phyloP scores from a whole-genome alignment of 73 alveolate species.

The Halteria grandinella region DNA sequence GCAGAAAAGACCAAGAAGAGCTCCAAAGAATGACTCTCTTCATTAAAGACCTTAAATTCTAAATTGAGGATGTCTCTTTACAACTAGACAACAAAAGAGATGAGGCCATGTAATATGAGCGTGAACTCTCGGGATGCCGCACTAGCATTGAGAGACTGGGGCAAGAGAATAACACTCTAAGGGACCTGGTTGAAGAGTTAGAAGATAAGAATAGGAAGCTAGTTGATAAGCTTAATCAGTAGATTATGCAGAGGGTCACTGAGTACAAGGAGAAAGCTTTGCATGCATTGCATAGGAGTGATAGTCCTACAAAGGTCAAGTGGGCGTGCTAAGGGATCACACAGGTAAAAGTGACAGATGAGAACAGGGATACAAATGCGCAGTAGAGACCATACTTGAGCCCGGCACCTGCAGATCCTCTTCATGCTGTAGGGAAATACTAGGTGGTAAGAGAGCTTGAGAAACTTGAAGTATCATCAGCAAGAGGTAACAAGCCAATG shows the following conservation, averaged over 20 bases:
- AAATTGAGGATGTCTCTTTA: not conserved
- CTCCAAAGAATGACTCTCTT: no score
- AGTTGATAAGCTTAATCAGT: conserved; percentile 52
- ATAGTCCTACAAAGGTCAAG: conserved; percentile 37
- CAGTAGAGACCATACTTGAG: conserved; percentile 20
- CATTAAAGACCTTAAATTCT: not conserved
- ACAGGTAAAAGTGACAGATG: conserved; percentile 22
- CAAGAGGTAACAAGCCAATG: not conserved
- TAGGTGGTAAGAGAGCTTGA: conserved; percentile 36
- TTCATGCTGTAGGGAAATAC: conserved; percentile 14
- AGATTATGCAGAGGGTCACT: conserved; percentile 53
- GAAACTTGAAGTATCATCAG: not conserved
- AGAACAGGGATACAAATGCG: not conserved
- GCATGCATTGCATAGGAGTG: conserved; percentile 28
- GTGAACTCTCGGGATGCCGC: conserved; percentile 19
- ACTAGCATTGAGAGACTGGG: conserved; percentile 8
- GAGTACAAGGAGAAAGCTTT: conserved; percentile 63
- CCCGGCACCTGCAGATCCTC: not conserved
- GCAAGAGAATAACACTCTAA: conserved; percentile 30
- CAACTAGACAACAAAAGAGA: no score
- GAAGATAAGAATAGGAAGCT: conserved; percentile 58
- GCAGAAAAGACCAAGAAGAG: no score
- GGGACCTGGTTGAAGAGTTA: conserved; percentile 39
- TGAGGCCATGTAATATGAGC: not conserved
- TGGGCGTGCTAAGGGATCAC: no score